Evolutionary conservation across 2,329 filamentous ascomycete species (phyloP).

Genomic region (Uncinocarpus reesii): DNA sequence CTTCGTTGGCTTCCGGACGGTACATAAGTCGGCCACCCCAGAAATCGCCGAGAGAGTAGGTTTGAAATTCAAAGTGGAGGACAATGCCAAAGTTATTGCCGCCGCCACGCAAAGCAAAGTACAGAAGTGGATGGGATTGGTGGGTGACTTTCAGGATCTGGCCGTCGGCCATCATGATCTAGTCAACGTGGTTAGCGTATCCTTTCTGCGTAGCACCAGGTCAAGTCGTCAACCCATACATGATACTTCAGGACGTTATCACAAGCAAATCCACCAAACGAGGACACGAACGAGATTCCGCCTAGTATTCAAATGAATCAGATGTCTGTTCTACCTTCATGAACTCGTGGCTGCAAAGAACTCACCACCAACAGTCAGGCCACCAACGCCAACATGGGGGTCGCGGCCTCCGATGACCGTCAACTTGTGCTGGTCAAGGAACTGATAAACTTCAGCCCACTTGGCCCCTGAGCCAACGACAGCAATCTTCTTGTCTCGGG

Average conservation of each 20-base stretch:
- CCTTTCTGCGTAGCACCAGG: background rate
- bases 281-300: slow-evolving; percentile 28
- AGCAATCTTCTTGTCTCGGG: slow-evolving; percentile 22
- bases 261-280: slow-evolving; percentile 28
- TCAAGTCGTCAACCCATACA: slow-evolving; percentile 15
- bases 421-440: slow-evolving; percentile 25
- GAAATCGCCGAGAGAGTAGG: slow-evolving; percentile 29
- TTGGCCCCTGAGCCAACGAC: slow-evolving; percentile 27
- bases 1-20: slow-evolving; percentile 7
- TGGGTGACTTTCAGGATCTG: slow-evolving; percentile 29
- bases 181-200: background rate
- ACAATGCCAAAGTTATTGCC: slow-evolving; percentile 36
- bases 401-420: slow-evolving; percentile 29
- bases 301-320: slow-evolving; percentile 15
- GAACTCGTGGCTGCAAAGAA: background rate
- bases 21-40: slow-evolving; percentile 33
- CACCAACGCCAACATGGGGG: slow-evolving; percentile 22
- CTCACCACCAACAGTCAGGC: slow-evolving; percentile 22
- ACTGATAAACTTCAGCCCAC: slow-evolving; percentile 29
- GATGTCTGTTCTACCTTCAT: background rate
- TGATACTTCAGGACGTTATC: slow-evolving; percentile 31
- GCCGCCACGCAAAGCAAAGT: slow-evolving; percentile 41
- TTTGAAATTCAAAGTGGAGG: slow-evolving; percentile 28
- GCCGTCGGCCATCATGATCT: slow-evolving; percentile 35
- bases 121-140: slow-evolving; percentile 36